Evolutionary conservation across 2,329 filamentous ascomycete species (phyloP).

Genomic region (Colletotrichum magnum): DNA sequence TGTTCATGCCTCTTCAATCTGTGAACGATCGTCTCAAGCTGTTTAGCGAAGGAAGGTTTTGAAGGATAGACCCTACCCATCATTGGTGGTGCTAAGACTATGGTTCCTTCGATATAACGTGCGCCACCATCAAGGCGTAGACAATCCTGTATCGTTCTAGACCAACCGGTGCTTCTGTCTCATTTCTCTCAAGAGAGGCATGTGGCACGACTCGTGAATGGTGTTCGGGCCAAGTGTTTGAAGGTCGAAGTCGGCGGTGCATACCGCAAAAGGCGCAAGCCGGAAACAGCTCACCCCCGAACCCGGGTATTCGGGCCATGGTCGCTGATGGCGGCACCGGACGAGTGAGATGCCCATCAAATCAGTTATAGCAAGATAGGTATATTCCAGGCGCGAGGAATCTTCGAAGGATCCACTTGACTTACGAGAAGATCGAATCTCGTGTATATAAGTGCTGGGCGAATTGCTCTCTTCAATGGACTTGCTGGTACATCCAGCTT

Average conservation of each 20-base stretch:
- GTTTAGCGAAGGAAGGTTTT: not conserved
- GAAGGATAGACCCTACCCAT: not conserved
- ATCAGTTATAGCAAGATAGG: no score
- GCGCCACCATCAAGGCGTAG: no score
- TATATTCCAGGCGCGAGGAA: not conserved
- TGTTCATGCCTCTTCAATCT: not conserved
- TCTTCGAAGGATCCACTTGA: not conserved
- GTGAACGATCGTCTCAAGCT: not conserved
- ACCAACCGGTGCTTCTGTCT: no score
- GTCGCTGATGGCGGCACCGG: not conserved
- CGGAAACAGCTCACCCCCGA: not conserved
- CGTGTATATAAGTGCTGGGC: not conserved
- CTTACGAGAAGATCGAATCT: not conserved
- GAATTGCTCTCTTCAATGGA: not conserved
- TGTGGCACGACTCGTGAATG: not conserved
- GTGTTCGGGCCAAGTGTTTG: not conserved
- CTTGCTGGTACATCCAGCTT: not conserved
- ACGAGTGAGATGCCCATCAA: no score
- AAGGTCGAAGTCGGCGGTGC: not conserved
- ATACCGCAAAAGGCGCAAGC: not conserved
- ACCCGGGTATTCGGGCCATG: not conserved
- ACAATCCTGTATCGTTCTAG: no score
- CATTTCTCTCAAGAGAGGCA: no score
- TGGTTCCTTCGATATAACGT: no score
- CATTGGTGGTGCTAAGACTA: no score